Conservation (phyloP, 2,329 filamentous ascomycete species). For the Lasiodiplodia sp. region DNA sequence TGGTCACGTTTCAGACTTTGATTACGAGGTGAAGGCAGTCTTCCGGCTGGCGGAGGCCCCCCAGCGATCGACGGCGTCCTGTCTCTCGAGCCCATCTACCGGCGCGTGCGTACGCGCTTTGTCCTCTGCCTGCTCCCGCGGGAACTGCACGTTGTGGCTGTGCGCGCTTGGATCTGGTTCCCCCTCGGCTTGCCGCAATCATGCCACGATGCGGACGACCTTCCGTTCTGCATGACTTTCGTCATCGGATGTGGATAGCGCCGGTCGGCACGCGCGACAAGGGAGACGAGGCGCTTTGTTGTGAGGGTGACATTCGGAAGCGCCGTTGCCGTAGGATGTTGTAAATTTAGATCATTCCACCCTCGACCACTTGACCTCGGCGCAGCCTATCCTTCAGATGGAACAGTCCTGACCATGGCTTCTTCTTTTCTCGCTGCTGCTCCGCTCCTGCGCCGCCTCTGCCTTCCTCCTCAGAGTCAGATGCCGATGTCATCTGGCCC, state of each 20-base stretch:
- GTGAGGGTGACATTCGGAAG: not conserved
- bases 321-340: not conserved
- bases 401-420: not conserved
- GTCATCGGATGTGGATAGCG: not conserved
- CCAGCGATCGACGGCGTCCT: not conserved
- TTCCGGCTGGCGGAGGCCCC: not conserved
- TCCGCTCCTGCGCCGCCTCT: not conserved
- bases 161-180: not conserved
- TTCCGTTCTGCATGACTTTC: not conserved
- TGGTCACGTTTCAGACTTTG: slow-evolving; percentile 1
- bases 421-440: not conserved
- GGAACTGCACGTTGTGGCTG: not conserved
- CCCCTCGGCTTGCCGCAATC: not conserved
- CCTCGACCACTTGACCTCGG: not conserved
- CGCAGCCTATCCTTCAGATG: not conserved
- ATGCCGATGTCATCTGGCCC: not conserved
- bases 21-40: not conserved
- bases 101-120: slow-evolving; percentile 1
- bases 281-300: not conserved
- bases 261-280: not conserved
- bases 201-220: not conserved
- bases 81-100: not conserved
- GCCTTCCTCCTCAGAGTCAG: not conserved
- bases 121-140: not conserved
- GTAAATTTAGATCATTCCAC: slow-evolving; percentile 7